Evolutionary conservation across 1,139 yeast genomes (phyloP), one percentile per base, ranked within the genome.

Genomic region (Magnusiomyces tetraspermus): DNA sequence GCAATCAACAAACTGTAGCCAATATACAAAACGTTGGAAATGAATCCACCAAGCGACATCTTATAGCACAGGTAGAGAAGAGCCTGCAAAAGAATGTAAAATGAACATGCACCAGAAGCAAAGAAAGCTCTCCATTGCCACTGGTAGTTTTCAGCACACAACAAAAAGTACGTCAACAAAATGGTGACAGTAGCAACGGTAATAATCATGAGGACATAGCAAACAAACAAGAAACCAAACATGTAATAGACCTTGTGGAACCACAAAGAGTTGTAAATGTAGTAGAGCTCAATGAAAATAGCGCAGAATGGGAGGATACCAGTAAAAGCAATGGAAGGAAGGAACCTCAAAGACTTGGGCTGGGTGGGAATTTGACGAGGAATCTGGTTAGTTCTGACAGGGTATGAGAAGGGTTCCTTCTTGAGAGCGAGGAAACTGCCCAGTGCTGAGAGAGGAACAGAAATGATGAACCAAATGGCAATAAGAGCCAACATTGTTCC

Each of bases 71-170:
- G 64, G 61, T 70, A 72, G 59, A 85, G 73, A 57, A 89, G 73
- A 2, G 97, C 83, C 69, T 92, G 96, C 53, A 88, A 63, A 69
- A 89, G 88, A 43, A 90, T 85, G 67, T 90, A 94, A 53, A 84
- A 63, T 0, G 95, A 77, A 68, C 95, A 84, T 26, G 97, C 95
- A 51, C 96, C 97, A 30, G 96, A 94, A 56, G 90, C 77, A 63
- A 84, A 78, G 62, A 90, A 76, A 10, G 96, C 80, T 67, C 90
- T 82, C 98, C 98, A 92, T 66, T 89, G 97, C 99, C 99, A 92
- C 68, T 82, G 81, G 74, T 94, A 90, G 69, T 92, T 87, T 67
- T 92, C 98, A 46, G 89, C 75, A 66, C 96, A 88, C 59, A 94
- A 76, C 10, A 90, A 78, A 72, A 86, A 85, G 70, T 92, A 92